Base-by-base conservation (phyloP, 306 rosid genomes). In the Rosa rugosa region DNA sequence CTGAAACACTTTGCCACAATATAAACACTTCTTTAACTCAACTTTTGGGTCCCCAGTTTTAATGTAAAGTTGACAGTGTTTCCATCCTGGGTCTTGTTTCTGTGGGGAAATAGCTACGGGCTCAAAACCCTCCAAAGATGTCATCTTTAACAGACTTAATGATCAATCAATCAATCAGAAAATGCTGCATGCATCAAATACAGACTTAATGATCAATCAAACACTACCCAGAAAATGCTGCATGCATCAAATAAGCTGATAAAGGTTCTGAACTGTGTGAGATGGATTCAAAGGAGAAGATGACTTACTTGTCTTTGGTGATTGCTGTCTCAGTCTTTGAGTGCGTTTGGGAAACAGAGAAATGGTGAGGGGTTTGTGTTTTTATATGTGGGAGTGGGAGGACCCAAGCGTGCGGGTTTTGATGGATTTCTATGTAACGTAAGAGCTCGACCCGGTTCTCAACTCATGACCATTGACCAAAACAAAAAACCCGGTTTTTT, bases 1-100 rank as follows among this genome's bases (percentile, higher is more conserved):
- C 77, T 81, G 76, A 75, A 81, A 81, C 84, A 75, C 25, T 53
- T 81, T 81, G 27, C 84, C 76, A n/a, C 84, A 81, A 49, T 81
- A 81, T 2, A 75, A 17, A 75, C 84, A 81, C 80, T 69, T 75
- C 62, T 81, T 81, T 6, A 81, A 13, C 72, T 81, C 57, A 36
- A 49, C 77, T 47, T 38, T 81, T 20, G 20, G 60, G 47, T 75
- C 56, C 53, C 42, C 75, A 46, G n/a, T 45, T 57, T 81, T 81
- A 27, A 60, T 54, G 56, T 46, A 69, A 22, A 81, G 4, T 53
- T 81, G 77, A 25, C 80, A 75, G 71, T 81, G 76, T 69, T 81
- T 81, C 84, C 84, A 75, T 34, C 72, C 80, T 17, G 84, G 80
- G 84, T 81, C 84, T 46, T 75, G 80, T 75, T 69, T 81, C 0